Evolutionary conservation across 179 eudicot species (phyloP), one percentile per base, ranked within the genome.

Genomic region (Patellifolia procumbens): DNA sequence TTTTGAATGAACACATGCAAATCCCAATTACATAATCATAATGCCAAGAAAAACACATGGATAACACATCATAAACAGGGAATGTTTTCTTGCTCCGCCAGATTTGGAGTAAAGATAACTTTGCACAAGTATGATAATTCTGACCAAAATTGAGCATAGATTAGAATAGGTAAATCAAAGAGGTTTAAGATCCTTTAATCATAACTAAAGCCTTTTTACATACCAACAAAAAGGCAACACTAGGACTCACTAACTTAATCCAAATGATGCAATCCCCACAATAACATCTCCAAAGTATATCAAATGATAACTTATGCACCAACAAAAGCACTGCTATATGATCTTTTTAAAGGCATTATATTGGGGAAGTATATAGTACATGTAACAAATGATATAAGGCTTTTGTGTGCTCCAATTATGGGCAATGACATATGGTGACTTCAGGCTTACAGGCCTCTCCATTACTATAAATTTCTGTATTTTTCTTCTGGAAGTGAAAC

Each of bases 351-450:
- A 39, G 73, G 73, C 77, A 78, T 64, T 9, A 34, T 37, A 68
- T n/a, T 24, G 22, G 39, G 37, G 13, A 28, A 48, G 31, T 29
- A 31, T 31, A 11, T 69, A 52, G 53, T 43, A 48, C 43, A 67
- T 73, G 49, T 32, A 66, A 24, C 35, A 55, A 46, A 68, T 45
- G 8, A 74, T 46, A 13, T 26, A 45, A 13, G 58, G 64, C 22
- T 68, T 68, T 74, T 58, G 78, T 59, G 56, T 35, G 78, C 70
- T 58, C 74, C 71, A 74, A 58, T 58, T 74, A 74, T 79, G 82
- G 82, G 51, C 1, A 60, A 69, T 80, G 82, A 74, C 82, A 79
- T 69, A 74, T n/a, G 82, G 26, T 74, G 82, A 79, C 79, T 74
- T 68, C 78, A 79, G 46, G 32, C 79, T 68, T 67, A 67, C 81